Conservation (phyloP, 345 rosid genomes). For the Linum tenue region DNA sequence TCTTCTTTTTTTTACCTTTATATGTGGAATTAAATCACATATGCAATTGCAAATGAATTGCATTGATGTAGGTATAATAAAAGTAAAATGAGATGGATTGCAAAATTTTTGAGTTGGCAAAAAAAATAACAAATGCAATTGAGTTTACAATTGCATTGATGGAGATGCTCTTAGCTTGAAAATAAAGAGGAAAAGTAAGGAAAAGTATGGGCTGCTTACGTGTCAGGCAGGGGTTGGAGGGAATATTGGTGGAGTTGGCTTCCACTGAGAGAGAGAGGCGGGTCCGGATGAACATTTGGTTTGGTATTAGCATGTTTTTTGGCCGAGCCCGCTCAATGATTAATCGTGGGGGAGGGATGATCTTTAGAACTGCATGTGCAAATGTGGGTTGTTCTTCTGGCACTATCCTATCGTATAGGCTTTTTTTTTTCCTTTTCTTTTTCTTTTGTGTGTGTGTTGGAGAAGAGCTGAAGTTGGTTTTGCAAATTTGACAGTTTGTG, state of each 20-base stretch:
- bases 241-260: constrained; percentile 19
- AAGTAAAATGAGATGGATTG: too few relatives aligned
- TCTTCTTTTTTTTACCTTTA: too few relatives aligned
- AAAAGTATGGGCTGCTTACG: constrained; percentile 8
- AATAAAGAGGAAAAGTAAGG: background rate
- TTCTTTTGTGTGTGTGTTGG: constrained; percentile 10
- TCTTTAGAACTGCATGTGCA: constrained; percentile 38
- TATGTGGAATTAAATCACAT: too few relatives aligned
- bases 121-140: too few relatives aligned
- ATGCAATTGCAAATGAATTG: too few relatives aligned
- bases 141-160: too few relatives aligned
- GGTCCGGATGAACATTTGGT: constrained; percentile 11
- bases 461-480: constrained; percentile 17
- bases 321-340: constrained; percentile 36
- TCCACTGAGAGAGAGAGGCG: too few relatives aligned
- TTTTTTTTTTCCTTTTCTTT: constrained; percentile 18
- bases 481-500: constrained; percentile 21
- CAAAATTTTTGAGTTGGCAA: too few relatives aligned
- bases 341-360: constrained; percentile 23
- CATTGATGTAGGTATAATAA: too few relatives aligned
- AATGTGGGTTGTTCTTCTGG: constrained; percentile 25
- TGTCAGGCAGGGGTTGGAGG: constrained; percentile 17
- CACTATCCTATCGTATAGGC: background rate
- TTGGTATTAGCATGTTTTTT: background rate
- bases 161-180: too few relatives aligned